These are phyloP conservation scores for Chlamydomonas sphaeroides DNA, from an alignment of 139 green algal species.

Conservation along the genomic window DNA sequence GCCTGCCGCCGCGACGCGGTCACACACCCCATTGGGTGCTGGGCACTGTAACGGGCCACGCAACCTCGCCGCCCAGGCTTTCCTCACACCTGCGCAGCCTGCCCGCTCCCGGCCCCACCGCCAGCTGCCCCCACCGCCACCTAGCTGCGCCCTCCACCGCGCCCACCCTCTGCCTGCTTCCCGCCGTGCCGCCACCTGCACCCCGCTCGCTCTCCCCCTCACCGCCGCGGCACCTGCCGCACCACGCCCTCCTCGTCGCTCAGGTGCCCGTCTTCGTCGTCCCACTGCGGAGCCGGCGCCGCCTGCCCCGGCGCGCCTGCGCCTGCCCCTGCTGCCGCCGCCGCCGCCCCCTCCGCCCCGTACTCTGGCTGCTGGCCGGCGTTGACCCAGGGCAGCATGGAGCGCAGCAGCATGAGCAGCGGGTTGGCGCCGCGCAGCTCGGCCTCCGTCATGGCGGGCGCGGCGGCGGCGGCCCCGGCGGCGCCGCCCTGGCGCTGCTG, in stretches of 20 bases:
- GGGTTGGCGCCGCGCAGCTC: slow-evolving; percentile 59
- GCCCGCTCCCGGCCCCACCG: no score
- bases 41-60: no score
- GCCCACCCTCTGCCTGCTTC: no score
- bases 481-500: slow-evolving; percentile 15
- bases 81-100: no score
- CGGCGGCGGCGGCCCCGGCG: neutral
- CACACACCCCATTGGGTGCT: no score
- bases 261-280: slow-evolving; percentile 30
- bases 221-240: neutral
- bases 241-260: slow-evolving; percentile 34
- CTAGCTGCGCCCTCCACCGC: no score
- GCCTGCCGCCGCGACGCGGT: no score
- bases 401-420: slow-evolving; percentile 76
- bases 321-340: neutral
- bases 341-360: slow-evolving; percentile 5
- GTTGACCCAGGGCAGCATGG: slow-evolving; percentile 85
- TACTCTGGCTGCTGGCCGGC: slow-evolving; percentile 74
- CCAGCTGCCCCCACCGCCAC: no score
- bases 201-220: neutral
- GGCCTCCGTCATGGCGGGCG: slow-evolving; percentile 7
- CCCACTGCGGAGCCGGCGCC: neutral
- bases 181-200: no score
- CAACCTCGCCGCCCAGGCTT: no score
- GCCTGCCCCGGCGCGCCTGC: neutral